phyloP scores from a whole-genome alignment of 179 eudicot species.

The Gypsophila paniculata region DNA sequence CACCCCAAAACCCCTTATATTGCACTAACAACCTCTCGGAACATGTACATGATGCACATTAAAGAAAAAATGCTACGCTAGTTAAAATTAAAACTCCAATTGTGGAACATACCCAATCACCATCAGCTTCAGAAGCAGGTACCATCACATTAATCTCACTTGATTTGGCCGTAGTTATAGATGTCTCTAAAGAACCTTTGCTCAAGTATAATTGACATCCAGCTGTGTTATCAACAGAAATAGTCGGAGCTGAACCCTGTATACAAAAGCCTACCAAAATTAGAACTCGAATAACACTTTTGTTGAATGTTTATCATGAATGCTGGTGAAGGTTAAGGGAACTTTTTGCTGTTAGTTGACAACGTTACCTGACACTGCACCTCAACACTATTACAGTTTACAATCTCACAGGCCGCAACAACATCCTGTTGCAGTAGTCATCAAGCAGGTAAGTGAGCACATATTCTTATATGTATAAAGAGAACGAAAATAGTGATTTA shows the following conservation, averaged over 20 bases:
- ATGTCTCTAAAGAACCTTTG: constrained; percentile 69
- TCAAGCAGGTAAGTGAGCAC: constrained; percentile 12
- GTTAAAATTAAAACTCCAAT: not conserved
- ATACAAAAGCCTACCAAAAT: constrained; percentile 13
- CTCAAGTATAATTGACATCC: constrained; percentile 94
- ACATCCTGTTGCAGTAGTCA: constrained; percentile 58
- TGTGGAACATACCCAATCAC: constrained; percentile 77
- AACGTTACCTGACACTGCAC: constrained; percentile 86
- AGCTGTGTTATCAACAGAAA: constrained; percentile 83
- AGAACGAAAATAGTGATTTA: not conserved
- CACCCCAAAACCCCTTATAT: not conserved
- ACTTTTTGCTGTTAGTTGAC: not conserved
- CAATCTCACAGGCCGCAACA: constrained; percentile 97
- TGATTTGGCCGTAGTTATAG: constrained; percentile 92
- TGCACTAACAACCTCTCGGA: not conserved
- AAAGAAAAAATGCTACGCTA: not conserved
- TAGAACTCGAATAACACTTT: constrained; percentile 13
- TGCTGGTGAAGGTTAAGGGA: not conserved
- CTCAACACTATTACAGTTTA: constrained; percentile 85
- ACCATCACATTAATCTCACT: constrained; percentile 90
- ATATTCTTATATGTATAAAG: constrained; percentile 5
- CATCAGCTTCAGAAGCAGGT: constrained; percentile 68
- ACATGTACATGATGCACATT: not conserved
- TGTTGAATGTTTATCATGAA: not conserved
- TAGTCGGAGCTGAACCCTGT: constrained; percentile 93